Percentiles rank a stretch among this genome's conserved stretches.
Conservation (phyloP, 2,329 filamentous ascomycete genomes). For the Colletotrichum aenigma region DNA sequence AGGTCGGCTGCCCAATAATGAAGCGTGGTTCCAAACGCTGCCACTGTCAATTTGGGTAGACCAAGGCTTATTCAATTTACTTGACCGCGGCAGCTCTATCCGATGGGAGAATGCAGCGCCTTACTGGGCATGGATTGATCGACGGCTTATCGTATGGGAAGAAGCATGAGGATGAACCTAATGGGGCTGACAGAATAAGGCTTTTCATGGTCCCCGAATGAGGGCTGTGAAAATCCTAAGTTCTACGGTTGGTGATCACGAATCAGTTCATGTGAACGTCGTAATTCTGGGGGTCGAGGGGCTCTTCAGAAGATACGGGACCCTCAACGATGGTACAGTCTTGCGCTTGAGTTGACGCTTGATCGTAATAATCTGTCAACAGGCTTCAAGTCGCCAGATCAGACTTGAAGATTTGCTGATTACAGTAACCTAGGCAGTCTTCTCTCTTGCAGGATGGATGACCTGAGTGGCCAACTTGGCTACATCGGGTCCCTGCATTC, state of each 20-base stretch:
- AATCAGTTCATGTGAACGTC: background rate
- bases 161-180: background rate
- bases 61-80: background rate
- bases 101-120: background rate
- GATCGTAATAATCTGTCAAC: background rate
- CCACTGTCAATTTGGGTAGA: background rate
- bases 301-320: background rate
- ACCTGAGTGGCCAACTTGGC: background rate
- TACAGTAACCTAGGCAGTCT: background rate
- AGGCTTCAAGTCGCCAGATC: background rate
- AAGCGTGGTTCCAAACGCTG: background rate
- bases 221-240: background rate
- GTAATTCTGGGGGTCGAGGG: background rate
- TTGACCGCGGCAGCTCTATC: background rate
- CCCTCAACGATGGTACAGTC: background rate
- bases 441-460: background rate
- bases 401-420: background rate
- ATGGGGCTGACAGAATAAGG: background rate
- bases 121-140: background rate
- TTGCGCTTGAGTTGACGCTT: background rate
- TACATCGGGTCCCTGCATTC: too few species aligned
- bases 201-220: background rate
- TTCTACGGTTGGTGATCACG: background rate
- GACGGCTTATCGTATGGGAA: background rate
- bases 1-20: background rate